These are phyloP conservation scores for Jimgerdemannia flammicorona DNA, from an alignment of 192 early-diverging fungal genomes.

Conservation along the genomic window DNA sequence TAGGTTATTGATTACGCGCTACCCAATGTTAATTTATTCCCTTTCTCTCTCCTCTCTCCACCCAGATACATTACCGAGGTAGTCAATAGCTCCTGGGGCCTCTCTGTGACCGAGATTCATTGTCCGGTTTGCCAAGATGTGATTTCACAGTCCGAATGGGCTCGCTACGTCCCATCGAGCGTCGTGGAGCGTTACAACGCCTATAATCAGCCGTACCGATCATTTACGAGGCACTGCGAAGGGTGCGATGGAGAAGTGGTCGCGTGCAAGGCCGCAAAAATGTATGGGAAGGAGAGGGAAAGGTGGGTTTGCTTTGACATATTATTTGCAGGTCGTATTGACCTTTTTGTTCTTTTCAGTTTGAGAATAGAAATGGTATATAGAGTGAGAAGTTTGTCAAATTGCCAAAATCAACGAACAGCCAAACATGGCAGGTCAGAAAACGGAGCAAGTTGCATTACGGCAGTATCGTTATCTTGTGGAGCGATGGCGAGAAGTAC, in stretches of 20 bases:
- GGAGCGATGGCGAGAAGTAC: no score
- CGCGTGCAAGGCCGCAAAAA: constrained; percentile 10
- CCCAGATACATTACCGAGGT: constrained; percentile 46
- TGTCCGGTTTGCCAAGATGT: constrained; percentile 53
- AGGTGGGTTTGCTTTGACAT: not conserved
- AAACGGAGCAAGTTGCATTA: no score
- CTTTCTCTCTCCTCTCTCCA: not conserved
- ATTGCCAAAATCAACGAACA: no score
- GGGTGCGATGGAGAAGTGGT: constrained; percentile 44
- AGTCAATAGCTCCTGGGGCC: constrained; percentile 55
- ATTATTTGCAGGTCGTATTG: not conserved
- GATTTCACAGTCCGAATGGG: constrained; percentile 52
- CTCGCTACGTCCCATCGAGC: constrained; percentile 43
- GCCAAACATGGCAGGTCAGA: no score
- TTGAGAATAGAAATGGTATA: no score
- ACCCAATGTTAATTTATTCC: no score
- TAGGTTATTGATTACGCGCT: no score
- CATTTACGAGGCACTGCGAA: constrained; percentile 45
- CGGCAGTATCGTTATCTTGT: no score
- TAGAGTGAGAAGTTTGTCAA: no score
- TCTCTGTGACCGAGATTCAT: constrained; percentile 50
- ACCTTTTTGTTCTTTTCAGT: not conserved
- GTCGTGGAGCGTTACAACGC: constrained; percentile 41
- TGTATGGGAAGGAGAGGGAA: not conserved
- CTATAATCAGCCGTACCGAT: constrained; percentile 52